phyloP scores from a whole-genome alignment of 768 basidiomycete genomes.

The Mycena capillaripes region DNA sequence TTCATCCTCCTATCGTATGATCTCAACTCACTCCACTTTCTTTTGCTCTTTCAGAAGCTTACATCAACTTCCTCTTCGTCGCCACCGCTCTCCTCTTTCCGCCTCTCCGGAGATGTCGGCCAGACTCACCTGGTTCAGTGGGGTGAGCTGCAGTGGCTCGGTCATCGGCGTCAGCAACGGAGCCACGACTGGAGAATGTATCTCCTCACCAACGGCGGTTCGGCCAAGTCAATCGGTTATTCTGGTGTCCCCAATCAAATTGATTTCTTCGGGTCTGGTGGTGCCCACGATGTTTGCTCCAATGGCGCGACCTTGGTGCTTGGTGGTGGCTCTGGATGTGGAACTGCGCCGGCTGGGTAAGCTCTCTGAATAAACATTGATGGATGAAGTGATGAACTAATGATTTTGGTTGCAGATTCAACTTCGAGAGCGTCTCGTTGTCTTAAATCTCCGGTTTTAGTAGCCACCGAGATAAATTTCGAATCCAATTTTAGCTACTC shows the following conservation, averaged over 20 bases:
- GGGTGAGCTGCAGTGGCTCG: background rate
- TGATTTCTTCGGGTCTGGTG: background rate
- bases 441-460: background rate
- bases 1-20: constrained; percentile 9
- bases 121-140: background rate
- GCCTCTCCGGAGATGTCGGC: constrained; percentile 12
- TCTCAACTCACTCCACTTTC: constrained; percentile 12
- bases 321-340: constrained; percentile 1
- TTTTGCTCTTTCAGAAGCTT: constrained; percentile 35
- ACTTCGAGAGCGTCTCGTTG: background rate
- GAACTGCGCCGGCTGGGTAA: background rate
- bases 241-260: background rate
- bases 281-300: background rate
- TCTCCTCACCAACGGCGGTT: background rate
- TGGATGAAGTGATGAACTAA: background rate
- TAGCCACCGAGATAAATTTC: background rate
- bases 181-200: background rate
- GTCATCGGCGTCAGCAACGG: background rate
- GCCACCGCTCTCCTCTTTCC: constrained; percentile 11
- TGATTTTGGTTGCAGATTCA: background rate
- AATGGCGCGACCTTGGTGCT: background rate
- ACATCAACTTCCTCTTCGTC: constrained; percentile 35
- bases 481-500: no score
- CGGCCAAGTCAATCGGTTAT: background rate
- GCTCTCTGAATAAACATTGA: background rate